Conservation (phyloP, 176 grass and related monocot species). For the Oryza officinalis region DNA sequence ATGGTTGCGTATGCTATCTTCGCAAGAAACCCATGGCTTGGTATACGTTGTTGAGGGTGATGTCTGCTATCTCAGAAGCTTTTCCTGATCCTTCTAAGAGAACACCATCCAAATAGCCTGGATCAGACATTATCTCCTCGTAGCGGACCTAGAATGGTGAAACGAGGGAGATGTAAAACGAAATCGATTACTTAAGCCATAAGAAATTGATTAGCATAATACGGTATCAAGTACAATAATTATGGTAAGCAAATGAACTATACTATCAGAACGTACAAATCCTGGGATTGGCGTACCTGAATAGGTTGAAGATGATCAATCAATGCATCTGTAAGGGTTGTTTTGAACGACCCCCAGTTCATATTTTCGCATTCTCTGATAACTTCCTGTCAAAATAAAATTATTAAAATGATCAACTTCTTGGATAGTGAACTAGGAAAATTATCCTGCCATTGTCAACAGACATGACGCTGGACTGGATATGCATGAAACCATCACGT, state of each 20-base stretch:
- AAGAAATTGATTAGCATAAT: not conserved
- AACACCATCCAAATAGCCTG: conserved; percentile 75
- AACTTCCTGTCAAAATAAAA: conserved; percentile 69
- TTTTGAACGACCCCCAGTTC: conserved; percentile 96
- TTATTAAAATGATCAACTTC: conserved; percentile 10
- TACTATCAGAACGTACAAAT: not conserved
- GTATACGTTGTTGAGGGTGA: conserved; percentile 81
- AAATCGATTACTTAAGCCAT: not conserved
- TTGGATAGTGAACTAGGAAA: not conserved
- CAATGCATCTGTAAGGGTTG: conserved; percentile 71
- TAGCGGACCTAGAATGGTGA: conserved; percentile 58
- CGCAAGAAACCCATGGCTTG: conserved; percentile 96
- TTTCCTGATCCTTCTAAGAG: conserved; percentile 75
- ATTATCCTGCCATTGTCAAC: conserved; percentile 6
- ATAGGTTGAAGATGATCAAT: conserved; percentile 92
- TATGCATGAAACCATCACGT: conserved; percentile 12
- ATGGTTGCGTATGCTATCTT: conserved; percentile 40
- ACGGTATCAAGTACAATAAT: not conserved
- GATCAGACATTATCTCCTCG: conserved; percentile 84
- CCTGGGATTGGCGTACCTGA: conserved; percentile 49
- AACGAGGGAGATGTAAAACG: not conserved
- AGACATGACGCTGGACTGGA: not conserved
- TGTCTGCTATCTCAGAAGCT: conserved; percentile 81
- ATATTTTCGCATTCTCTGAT: conserved; percentile 75
- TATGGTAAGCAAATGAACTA: not conserved